Percentiles rank a stretch among this genome's conserved stretches.
phyloP scores from a whole-genome alignment of 116 monocot species.

The Zostera marina region DNA sequence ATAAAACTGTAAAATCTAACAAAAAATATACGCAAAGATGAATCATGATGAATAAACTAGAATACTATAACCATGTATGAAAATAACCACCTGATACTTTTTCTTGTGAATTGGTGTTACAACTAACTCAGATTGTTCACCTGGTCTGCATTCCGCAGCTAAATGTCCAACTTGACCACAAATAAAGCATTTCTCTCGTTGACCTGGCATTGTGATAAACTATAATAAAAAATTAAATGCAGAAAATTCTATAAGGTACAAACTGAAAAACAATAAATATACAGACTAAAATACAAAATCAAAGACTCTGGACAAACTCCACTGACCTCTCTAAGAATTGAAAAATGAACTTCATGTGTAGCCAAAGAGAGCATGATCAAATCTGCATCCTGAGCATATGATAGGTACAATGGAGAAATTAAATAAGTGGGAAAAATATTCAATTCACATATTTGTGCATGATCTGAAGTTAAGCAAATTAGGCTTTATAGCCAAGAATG shows the following conservation, averaged over 20 bases:
- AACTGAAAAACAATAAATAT: neutral
- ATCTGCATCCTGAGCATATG: constrained; percentile 43
- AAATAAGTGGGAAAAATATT: no score
- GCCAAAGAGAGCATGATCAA: constrained; percentile 95
- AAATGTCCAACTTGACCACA: constrained; percentile 88
- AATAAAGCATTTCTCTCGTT: constrained; percentile 84
- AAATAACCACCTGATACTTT: constrained; percentile 64
- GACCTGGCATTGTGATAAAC: constrained; percentile 86
- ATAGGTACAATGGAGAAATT: no score
- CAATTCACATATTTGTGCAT: no score
- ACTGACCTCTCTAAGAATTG: constrained; percentile 92
- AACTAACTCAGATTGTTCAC: constrained; percentile 20
- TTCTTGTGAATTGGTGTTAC: constrained; percentile 78
- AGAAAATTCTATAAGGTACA: neutral
- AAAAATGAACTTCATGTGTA: constrained; percentile 96
- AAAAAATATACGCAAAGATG: neutral
- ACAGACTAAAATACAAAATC: neutral
- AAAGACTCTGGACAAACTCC: neutral
- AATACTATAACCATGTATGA: neutral
- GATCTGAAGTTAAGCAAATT: no score
- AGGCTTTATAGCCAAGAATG: neutral
- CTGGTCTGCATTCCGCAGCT: constrained; percentile 77
- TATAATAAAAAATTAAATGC: constrained; percentile 16
- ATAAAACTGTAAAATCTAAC: neutral
- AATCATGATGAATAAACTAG: neutral